These are phyloP conservation scores for Lactarius hengduanensis DNA, from an alignment of 768 basidiomycete species.

Conservation along the genomic window DNA sequence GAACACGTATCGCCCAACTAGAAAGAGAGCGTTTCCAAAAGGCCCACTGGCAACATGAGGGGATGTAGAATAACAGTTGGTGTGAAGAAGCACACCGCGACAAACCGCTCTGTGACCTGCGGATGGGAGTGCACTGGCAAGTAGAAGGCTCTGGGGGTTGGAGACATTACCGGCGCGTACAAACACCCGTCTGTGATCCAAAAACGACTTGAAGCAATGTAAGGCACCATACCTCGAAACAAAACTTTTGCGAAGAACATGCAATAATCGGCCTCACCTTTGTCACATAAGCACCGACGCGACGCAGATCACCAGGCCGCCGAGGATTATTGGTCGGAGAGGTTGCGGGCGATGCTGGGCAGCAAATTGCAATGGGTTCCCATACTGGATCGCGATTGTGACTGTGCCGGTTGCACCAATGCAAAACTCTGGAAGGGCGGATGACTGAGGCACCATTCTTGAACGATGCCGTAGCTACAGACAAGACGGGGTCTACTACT, in stretches of 20 bases:
- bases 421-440: constrained; percentile 12
- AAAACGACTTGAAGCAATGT: constrained; percentile 30
- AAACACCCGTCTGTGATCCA: constrained; percentile 28
- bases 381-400: constrained; percentile 10
- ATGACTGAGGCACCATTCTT: constrained; percentile 14
- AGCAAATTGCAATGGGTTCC: constrained; percentile 15
- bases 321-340: constrained; percentile 26
- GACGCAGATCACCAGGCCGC: constrained; percentile 26
- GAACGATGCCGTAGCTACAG: constrained; percentile 7
- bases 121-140: neutral
- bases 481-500: no score
- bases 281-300: constrained; percentile 26
- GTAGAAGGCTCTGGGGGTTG: constrained; percentile 21
- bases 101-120: constrained; percentile 33
- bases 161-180: constrained; percentile 16
- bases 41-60: no score
- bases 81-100: neutral
- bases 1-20: neutral
- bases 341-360: constrained; percentile 29
- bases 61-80: neutral
- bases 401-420: constrained; percentile 8
- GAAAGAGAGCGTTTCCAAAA: constrained; percentile 28
- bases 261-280: constrained; percentile 15
- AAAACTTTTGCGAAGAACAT: no score
- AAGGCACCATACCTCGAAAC: constrained; percentile 29